Conservation (phyloP, 148 eudicot genomes). For the Rhododendron griersonianum region DNA sequence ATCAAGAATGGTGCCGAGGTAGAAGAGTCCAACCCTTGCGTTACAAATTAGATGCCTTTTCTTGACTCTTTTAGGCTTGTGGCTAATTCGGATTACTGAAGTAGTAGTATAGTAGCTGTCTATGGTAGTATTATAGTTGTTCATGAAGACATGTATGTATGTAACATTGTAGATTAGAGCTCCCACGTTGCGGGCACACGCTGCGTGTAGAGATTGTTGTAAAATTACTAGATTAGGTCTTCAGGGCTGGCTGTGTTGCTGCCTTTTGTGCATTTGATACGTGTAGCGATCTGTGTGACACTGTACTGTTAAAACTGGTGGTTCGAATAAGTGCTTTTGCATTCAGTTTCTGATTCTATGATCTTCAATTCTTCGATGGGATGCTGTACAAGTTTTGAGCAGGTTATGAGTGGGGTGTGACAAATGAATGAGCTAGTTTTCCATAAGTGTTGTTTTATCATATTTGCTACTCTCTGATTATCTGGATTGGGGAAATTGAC, state of each 20-base stretch:
- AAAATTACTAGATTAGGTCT: conserved; percentile 4
- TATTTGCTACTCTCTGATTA: neutral
- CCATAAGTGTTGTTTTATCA: neutral
- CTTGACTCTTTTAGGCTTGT: neutral
- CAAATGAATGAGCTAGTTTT: neutral
- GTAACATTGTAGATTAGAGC: neutral
- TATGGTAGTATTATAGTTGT: conserved; percentile 17
- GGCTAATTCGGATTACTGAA: conserved; percentile 16
- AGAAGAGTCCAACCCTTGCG: conserved; percentile 29
- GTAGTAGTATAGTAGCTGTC: conserved; percentile 1
- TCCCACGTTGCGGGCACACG: neutral
- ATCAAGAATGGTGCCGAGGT: conserved; percentile 22
- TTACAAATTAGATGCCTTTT: neutral
- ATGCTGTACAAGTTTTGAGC: neutral
- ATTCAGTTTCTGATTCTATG: neutral
- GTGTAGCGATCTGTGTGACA: conserved; percentile 1
- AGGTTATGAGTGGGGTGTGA: neutral
- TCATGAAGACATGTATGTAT: conserved; percentile 2
- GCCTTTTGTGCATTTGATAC: conserved; percentile 1
- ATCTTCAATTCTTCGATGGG: neutral
- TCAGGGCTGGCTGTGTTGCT: neutral
- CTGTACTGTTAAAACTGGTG: neutral
- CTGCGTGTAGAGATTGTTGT: neutral
- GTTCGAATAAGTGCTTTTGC: neutral
- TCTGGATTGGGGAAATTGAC: neutral